Evolutionary conservation across 768 basidiomycete genomes (phyloP).

Genomic region (Lactarius tabidus): DNA sequence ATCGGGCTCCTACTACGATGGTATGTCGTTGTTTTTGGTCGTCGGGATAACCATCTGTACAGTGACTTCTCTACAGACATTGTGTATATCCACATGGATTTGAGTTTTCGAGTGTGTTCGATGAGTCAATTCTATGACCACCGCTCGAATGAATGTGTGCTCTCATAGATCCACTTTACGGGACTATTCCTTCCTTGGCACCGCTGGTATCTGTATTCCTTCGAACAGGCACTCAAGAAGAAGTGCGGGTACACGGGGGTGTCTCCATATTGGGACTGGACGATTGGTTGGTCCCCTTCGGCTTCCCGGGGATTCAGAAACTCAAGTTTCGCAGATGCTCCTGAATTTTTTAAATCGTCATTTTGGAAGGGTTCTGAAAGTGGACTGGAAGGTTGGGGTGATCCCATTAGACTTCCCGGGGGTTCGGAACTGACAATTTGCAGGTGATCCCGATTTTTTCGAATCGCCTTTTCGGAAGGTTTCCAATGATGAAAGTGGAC

Average conservation of each 20-base stretch:
- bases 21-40: background rate
- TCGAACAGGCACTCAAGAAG: constrained; percentile 26
- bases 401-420: constrained; percentile 11
- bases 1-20: constrained; percentile 25
- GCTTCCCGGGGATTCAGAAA: background rate
- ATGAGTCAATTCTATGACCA: background rate
- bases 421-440: background rate
- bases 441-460: constrained; percentile 29
- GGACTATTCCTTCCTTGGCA: constrained; percentile 33
- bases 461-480: constrained; percentile 27
- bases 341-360: constrained; percentile 25
- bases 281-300: constrained; percentile 20
- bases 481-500: constrained; percentile 26
- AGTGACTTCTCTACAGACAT: constrained; percentile 20
- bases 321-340: constrained; percentile 25
- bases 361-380: constrained; percentile 27
- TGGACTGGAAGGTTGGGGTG: constrained; percentile 32
- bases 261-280: constrained; percentile 33
- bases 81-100: constrained; percentile 31
- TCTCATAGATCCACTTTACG: constrained; percentile 27
- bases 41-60: background rate
- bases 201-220: constrained; percentile 28
- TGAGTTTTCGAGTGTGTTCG: constrained; percentile 19
- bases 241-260: constrained; percentile 29
- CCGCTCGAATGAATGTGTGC: background rate